These are phyloP conservation scores for Microsporum ferrugineum DNA, from an alignment of 2,329 filamentous ascomycete genomes.

Conservation along the genomic window DNA sequence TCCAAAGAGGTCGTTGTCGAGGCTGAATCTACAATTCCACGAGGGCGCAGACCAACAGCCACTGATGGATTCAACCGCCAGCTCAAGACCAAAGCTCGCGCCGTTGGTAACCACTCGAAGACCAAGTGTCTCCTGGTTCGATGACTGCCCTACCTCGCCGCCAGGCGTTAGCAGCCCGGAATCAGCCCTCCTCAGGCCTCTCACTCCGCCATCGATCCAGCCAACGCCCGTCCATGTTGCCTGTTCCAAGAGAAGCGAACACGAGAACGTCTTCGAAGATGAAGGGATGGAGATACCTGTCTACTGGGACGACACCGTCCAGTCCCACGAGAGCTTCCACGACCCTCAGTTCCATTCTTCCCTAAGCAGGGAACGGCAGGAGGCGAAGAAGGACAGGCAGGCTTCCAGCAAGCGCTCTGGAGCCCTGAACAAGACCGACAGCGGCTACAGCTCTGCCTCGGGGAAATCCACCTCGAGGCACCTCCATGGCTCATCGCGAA, in stretches of 20 bases:
- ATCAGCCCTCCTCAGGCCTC: not conserved
- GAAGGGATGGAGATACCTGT: conserved; percentile 1
- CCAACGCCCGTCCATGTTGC: not conserved
- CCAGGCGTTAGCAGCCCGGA: not conserved
- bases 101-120: not conserved
- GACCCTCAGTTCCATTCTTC: not conserved
- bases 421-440: not conserved
- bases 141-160: conserved; percentile 1
- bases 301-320: conserved; percentile 2
- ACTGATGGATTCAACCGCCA: not conserved
- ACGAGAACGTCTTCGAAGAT: conserved; percentile 1
- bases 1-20: not conserved
- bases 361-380: not conserved
- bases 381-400: not conserved
- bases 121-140: conserved; percentile 1
- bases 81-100: not conserved
- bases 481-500: not conserved
- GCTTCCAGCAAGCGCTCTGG: not conserved
- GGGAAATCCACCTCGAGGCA: not conserved
- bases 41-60: not conserved
- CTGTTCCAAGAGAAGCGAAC: not conserved
- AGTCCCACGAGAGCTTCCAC: not conserved
- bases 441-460: not conserved
- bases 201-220: not conserved
- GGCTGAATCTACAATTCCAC: not conserved